phyloP scores from a whole-genome alignment of 2,329 filamentous ascomycete species.

The Epichloe sp. region DNA sequence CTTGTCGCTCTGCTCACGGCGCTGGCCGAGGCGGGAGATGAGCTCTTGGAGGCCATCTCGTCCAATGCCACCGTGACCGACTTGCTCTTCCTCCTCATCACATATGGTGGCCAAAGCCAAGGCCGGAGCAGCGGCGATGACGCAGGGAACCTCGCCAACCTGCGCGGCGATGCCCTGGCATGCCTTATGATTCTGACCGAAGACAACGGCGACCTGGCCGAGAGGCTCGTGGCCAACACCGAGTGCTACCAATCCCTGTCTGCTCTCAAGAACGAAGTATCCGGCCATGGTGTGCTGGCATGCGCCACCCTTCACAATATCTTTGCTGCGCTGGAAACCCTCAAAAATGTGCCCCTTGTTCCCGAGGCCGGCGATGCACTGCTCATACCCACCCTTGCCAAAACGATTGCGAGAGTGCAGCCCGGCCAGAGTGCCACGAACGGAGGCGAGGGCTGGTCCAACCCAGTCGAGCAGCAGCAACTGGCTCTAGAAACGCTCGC shows the following conservation, averaged over 20 bases:
- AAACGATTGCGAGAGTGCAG: constrained; percentile 16
- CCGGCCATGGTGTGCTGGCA: constrained; percentile 38
- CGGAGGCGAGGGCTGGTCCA: constrained; percentile 24
- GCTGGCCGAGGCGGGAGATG: constrained; percentile 45
- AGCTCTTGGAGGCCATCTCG: constrained; percentile 43
- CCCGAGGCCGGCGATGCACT: constrained; percentile 20
- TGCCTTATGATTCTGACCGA: constrained; percentile 47
- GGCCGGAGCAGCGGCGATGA: constrained; percentile 22
- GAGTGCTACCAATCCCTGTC: constrained; percentile 37
- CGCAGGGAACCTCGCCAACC: constrained; percentile 26
- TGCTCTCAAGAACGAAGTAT: constrained; percentile 32
- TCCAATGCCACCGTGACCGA: constrained; percentile 33
- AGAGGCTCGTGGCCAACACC: constrained; percentile 34
- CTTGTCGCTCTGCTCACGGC: constrained; percentile 39
- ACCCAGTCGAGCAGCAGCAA: constrained; percentile 33
- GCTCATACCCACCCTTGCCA: constrained; percentile 24
- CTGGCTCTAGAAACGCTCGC: constrained; percentile 49
- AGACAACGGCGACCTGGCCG: constrained; percentile 41
- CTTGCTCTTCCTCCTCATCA: constrained; percentile 41
- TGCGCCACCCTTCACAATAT: constrained; percentile 52
- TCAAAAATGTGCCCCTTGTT: constrained; percentile 10
- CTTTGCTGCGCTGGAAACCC: constrained; percentile 29
- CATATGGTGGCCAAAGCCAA: constrained; percentile 24
- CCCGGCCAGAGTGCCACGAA: constrained; percentile 15
- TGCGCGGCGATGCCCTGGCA: constrained; percentile 35